phyloP scores from a whole-genome alignment of 2,329 filamentous ascomycete genomes.

The Chaetomiaceae sp. region DNA sequence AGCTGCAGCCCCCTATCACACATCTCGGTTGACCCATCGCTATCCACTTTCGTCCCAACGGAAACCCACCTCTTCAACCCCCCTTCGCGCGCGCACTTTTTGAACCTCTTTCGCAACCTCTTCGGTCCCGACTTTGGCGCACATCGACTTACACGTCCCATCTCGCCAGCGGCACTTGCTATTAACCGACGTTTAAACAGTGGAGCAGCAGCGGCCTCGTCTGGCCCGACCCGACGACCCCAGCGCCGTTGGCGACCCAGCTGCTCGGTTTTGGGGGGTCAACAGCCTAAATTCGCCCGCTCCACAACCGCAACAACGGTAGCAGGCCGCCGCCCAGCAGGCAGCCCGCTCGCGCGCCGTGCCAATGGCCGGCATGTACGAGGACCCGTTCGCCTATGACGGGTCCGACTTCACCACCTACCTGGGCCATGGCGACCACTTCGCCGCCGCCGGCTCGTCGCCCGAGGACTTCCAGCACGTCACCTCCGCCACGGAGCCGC shows the following conservation, averaged over 20 bases:
- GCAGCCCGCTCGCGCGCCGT: no score
- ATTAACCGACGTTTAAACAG: conserved; percentile 14
- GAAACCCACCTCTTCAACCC: conserved; percentile 1
- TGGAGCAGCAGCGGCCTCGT: conserved; percentile 9
- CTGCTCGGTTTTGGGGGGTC: conserved; percentile 3
- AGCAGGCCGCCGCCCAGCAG: not conserved
- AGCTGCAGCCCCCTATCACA: no score
- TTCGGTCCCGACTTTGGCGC: not conserved
- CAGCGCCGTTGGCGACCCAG: conserved; percentile 5
- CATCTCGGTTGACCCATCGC: not conserved
- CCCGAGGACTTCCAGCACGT: conserved; percentile 15
- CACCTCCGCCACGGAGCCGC: conserved; percentile 13
- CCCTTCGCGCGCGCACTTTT: not conserved
- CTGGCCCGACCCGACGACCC: not conserved
- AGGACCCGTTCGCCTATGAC: conserved; percentile 13
- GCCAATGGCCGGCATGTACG: conserved; percentile 14
- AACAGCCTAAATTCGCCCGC: conserved; percentile 15
- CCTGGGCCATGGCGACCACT: conserved; percentile 8
- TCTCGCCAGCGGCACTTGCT: conserved; percentile 4
- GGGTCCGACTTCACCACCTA: conserved; percentile 7
- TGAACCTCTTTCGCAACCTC: not conserved
- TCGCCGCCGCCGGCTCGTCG: conserved; percentile 4
- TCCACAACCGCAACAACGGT: conserved; percentile 8
- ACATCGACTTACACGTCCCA: conserved; percentile 1
- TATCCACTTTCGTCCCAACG: not conserved